Conservation (phyloP, 1,284 basidiomycete species). For the Trichosporon sp. region DNA sequence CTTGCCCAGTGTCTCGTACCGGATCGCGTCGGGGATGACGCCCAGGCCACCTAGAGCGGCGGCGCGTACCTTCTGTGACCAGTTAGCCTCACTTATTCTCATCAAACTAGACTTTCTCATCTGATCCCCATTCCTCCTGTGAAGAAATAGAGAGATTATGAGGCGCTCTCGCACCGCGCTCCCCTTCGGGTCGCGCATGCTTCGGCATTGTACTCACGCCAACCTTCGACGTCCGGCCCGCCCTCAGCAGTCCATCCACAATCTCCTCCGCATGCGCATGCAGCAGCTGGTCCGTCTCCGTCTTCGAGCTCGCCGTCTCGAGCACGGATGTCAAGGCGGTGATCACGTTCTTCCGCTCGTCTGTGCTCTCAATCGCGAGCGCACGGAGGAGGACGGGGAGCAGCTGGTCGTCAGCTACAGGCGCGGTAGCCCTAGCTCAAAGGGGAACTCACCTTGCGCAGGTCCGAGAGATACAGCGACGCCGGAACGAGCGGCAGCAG, state of each 20-base stretch:
- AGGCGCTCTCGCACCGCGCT: too few relatives aligned
- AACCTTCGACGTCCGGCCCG: slow-evolving; percentile 42
- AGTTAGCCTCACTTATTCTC: background rate
- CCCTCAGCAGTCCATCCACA: slow-evolving; percentile 70
- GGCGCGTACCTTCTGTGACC: slow-evolving; percentile 62
- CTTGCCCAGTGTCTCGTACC: slow-evolving; percentile 76
- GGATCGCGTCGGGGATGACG: slow-evolving; percentile 70
- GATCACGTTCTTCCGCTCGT: slow-evolving; percentile 77
- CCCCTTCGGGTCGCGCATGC: too few relatives aligned
- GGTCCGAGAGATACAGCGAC: slow-evolving; percentile 67
- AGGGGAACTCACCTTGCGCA: slow-evolving; percentile 64
- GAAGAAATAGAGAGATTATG: too few relatives aligned
- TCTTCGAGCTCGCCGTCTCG: slow-evolving; percentile 61
- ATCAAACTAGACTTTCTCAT: background rate
- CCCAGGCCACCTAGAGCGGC: slow-evolving; percentile 75
- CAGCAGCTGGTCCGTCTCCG: slow-evolving; percentile 58
- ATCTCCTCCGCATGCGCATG: slow-evolving; percentile 72
- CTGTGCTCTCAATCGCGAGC: slow-evolving; percentile 72
- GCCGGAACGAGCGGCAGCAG: slow-evolving; percentile 80
- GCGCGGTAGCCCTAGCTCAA: too few relatives aligned
- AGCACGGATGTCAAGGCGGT: slow-evolving; percentile 75
- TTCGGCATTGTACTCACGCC: slow-evolving; percentile 12
- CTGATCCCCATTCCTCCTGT: background rate
- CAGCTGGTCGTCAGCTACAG: slow-evolving; percentile 61
- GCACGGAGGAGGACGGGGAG: slow-evolving; percentile 86